A percentile compares a stretch with the other conserved stretches of the same genome.
phyloP scores from a whole-genome alignment of 1,284 basidiomycete species.

The Mycosarcoma mackinlayi region DNA sequence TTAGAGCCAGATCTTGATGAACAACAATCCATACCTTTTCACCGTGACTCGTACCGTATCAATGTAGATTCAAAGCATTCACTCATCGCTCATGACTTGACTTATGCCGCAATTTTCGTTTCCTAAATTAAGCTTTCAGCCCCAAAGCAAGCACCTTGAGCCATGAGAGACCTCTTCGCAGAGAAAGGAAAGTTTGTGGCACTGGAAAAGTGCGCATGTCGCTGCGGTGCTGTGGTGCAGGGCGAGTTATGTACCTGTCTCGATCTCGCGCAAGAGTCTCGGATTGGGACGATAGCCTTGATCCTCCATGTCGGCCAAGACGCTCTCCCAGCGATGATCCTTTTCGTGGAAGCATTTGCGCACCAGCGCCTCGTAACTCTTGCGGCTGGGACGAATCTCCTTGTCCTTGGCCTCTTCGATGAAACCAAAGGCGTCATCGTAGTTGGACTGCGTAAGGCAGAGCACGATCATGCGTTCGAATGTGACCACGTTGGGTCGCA shows the following conservation, averaged over 20 bases:
- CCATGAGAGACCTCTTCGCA: too few relatives aligned
- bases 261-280: conserved; percentile 11
- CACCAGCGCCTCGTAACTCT: conserved; percentile 53
- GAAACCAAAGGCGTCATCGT: conserved; percentile 55
- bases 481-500: conserved; percentile 36
- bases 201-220: too few relatives aligned
- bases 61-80: conserved; percentile 22
- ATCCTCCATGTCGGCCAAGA: conserved; percentile 54
- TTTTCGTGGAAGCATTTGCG: conserved; percentile 45
- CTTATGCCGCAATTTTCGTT: conserved; percentile 10
- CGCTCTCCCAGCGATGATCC: conserved; percentile 48
- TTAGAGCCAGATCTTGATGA: too few relatives aligned
- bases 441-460: conserved; percentile 41
- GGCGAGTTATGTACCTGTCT: conserved; percentile 6
- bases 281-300: conserved; percentile 29
- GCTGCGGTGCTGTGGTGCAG: background rate
- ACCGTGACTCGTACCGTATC: too few relatives aligned
- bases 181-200: too few relatives aligned
- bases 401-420: conserved; percentile 55
- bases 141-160: too few relatives aligned
- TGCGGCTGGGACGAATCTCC: conserved; percentile 36
- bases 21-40: too few relatives aligned
- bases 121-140: too few relatives aligned
- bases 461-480: conserved; percentile 57
- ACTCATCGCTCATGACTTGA: background rate